phyloP scores from a whole-genome alignment of 352 stramenopile genomes.

The Phytophthora sansomeana region DNA sequence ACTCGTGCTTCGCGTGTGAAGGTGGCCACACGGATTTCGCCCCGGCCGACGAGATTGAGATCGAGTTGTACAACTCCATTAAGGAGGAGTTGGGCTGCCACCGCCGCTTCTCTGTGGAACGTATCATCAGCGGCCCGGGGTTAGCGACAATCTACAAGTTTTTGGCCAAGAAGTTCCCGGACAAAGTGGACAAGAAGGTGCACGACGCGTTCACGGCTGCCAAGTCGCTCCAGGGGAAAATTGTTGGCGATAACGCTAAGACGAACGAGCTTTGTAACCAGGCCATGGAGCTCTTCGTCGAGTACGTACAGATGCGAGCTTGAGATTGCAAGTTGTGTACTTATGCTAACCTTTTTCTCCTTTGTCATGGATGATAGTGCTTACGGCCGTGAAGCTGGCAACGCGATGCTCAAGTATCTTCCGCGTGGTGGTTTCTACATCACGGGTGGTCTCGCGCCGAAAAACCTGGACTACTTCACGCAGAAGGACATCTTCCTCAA shows the following conservation, averaged over 20 bases:
- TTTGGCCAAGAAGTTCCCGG: too few species aligned
- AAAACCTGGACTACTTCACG: slow-evolving; percentile 94
- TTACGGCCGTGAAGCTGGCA: slow-evolving; percentile 89
- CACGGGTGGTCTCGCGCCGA: slow-evolving; percentile 94
- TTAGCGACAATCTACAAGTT: too few species aligned
- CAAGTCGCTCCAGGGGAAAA: too few species aligned
- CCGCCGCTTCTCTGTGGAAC: slow-evolving; percentile 93
- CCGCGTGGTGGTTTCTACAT: slow-evolving; percentile 96
- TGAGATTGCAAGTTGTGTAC: too few species aligned
- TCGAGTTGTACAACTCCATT: slow-evolving; percentile 73
- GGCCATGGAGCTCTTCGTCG: slow-evolving; percentile 93
- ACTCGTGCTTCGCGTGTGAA: slow-evolving; percentile 92
- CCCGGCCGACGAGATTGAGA: slow-evolving; percentile 84
- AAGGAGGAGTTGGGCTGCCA: slow-evolving; percentile 64
- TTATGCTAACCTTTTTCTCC: too few species aligned
- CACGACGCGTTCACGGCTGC: too few species aligned
- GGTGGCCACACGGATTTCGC: slow-evolving; percentile 95
- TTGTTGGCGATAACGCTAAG: slow-evolving; percentile 84
- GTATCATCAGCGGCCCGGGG: too few species aligned
- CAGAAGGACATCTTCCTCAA: slow-evolving; percentile 72
- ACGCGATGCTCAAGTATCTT: slow-evolving; percentile 93
- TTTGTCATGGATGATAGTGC: too few species aligned
- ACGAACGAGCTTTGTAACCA: slow-evolving; percentile 76
- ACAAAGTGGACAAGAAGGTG: too few species aligned
- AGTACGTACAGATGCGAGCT: too few species aligned